Evolutionary conservation across 495 filamentous ascomycete species (phyloP), one percentile per base, ranked within the genome.

Genomic region (Oidiodendron maius): DNA sequence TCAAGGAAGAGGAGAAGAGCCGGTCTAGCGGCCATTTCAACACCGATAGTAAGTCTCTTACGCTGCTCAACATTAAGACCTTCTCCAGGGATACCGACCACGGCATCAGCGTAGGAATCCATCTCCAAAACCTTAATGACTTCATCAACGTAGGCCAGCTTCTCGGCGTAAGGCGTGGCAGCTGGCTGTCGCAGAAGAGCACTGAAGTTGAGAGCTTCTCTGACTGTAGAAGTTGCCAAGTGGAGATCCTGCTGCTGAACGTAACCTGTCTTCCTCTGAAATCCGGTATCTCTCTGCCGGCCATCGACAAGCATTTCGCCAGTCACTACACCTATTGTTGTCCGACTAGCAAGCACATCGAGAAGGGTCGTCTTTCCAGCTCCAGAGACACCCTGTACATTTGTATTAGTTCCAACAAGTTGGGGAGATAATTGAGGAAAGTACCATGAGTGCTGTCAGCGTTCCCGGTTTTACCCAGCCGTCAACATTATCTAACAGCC

Each of bases 211-310:
- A 96, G 72, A 18, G 48, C 49, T 61, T 87, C 90, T 44, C 89
- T 80, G 32, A 95, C 90, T 3, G 91, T 96, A 1, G 81, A 79
- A 1, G 89, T 94, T 24, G 82, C 71, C 20, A 94, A 74, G 64
- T 95, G 90, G 12, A 96, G 76, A 77, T 96, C 91, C 65, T 94
- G 89, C 63, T 96, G 91, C 57, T 96, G 87, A 13, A 91, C 91
- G 56, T 95, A 96, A 23, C 90, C 90, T 1, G 89, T 94, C 70
- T 91, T 93, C 35, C 90, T 83, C 61, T 91, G 88, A 74, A 95
- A 95, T 0, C 85, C 88, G 13, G 75, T 72, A 57, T 93, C 86
- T 18, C 83, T 76, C 37, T 72, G 79, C 16, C 69, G 70, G 1
- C 87, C 89, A 57, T 95, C 85, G 5, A 95, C 86, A 5, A 91